Base-by-base conservation (phyloP, 352 stramenopile species). In the Phytopythium ostracodes region DNA sequence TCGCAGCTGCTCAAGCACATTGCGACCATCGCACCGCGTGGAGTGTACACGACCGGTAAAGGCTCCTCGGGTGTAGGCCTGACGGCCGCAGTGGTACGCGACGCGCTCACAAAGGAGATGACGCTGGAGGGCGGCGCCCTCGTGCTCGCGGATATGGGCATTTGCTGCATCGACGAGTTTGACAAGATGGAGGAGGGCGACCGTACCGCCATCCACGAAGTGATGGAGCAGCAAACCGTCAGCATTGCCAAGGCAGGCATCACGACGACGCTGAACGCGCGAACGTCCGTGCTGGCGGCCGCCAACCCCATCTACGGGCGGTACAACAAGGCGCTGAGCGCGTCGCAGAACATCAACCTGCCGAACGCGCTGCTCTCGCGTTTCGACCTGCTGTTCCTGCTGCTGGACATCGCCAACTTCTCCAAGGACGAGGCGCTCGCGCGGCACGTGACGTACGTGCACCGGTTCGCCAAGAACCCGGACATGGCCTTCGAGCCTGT, bases 151-250 rank as follows among this genome's bases (percentile, higher is more conserved):
- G 98, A 99, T 79, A 97, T 92, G 70, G 97, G 97, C 2, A 98
- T 99, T 62, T 99, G 97, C 73, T 96, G 91, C 54, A 99, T 99
- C 70, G 98, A 99, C 76, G 97, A 99, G 78, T 99, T 98, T 46
- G 94, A 98, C 71, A 98, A 98, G 75, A 99, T 99, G 97, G 96
- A 99, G 57, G 96, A 99, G 70, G 73, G 77, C 2, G 97, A 99
- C 70, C 89, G 98, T 54, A 99, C 97, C 3, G 96, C 97, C 10
- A 99, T 99, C 68, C 98, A 99, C 81, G 96, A 98, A 77, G 98
- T 99, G 8, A 99, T 99, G 97, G 98, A 99, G 79, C 97, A 99
- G 70, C 98, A 99, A 68, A 99, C 97, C 0, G 96, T 99, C 31
- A 96, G 87, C 66, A 98, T 99, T 64, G 97, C 97, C 35, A 99